Evolutionary conservation across 2,329 filamentous ascomycete genomes (phyloP).

Genomic region (Penicillium concentricum): DNA sequence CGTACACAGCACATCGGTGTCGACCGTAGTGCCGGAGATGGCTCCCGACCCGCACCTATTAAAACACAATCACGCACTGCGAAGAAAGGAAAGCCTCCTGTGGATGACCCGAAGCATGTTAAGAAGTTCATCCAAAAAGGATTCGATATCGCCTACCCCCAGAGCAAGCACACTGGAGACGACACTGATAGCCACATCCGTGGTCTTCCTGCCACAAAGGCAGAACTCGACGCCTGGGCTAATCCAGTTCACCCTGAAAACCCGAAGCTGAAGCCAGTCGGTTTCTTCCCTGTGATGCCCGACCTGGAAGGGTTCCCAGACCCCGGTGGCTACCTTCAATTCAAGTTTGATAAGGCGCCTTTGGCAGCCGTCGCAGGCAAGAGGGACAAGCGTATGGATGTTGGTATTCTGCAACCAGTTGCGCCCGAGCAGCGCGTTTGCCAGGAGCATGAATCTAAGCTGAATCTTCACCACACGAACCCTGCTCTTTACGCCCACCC

Average conservation of each 20-base stretch:
- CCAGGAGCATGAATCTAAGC: slow-evolving; percentile 50
- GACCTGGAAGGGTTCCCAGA: slow-evolving; percentile 61
- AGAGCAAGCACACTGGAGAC: slow-evolving; percentile 58
- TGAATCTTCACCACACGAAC: slow-evolving; percentile 49
- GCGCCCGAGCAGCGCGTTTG: slow-evolving; percentile 49
- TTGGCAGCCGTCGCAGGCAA: slow-evolving; percentile 46
- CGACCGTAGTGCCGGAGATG: slow-evolving; percentile 35
- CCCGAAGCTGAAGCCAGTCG: slow-evolving; percentile 56
- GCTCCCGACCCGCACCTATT: slow-evolving; percentile 27
- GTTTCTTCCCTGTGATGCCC: slow-evolving; percentile 60
- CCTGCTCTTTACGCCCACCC: slow-evolving; percentile 52
- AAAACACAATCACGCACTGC: slow-evolving; percentile 25
- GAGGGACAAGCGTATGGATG: slow-evolving; percentile 61
- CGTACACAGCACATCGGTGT: slow-evolving; percentile 85
- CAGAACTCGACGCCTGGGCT: slow-evolving; percentile 60
- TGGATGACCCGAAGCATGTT: slow-evolving; percentile 61
- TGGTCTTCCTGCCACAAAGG: slow-evolving; percentile 53
- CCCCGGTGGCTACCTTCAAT: slow-evolving; percentile 57
- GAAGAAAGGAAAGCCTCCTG: slow-evolving; percentile 38
- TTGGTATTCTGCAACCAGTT: slow-evolving; percentile 56
- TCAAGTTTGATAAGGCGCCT: slow-evolving; percentile 63
- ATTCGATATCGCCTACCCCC: slow-evolving; percentile 64
- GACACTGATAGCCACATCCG: slow-evolving; percentile 54
- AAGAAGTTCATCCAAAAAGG: slow-evolving; percentile 61
- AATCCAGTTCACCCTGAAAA: slow-evolving; percentile 60